A percentile compares a stretch with the other conserved stretches of the same genome.
phyloP scores from a whole-genome alignment of 352 stramenopile species.

The Phytopythium vexans region DNA sequence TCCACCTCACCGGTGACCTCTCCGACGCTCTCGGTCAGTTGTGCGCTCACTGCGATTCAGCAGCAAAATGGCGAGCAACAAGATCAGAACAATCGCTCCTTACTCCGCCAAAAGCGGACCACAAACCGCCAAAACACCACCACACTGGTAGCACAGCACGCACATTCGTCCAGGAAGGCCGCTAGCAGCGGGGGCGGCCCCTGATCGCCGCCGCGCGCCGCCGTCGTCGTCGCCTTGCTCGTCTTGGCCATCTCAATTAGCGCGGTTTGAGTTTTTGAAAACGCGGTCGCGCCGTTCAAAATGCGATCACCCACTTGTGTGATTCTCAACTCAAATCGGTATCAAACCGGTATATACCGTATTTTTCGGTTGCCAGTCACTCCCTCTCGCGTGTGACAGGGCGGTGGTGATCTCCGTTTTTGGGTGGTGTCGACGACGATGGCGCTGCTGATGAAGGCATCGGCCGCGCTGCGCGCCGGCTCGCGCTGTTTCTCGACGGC shows the following conservation, averaged over 20 bases:
- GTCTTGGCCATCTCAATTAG: not conserved
- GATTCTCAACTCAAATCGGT: not conserved
- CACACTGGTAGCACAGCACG: slow-evolving; percentile 6
- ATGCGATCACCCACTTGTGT: too few relatives aligned
- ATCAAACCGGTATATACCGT: too few relatives aligned
- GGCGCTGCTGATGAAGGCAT: slow-evolving; percentile 16
- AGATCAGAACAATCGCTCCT: not conserved
- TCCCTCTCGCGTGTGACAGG: too few relatives aligned
- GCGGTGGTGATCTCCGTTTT: too few relatives aligned
- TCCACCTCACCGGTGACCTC: slow-evolving; percentile 63
- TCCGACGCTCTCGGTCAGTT: slow-evolving; percentile 43
- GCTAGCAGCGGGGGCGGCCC: slow-evolving; percentile 29
- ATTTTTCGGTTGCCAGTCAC: too few relatives aligned
- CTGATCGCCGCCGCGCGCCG: slow-evolving; percentile 5
- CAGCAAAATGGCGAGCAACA: not conserved
- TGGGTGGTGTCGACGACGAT: slow-evolving; percentile 6
- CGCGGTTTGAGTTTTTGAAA: slow-evolving; percentile 2
- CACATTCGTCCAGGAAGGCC: slow-evolving; percentile 56
- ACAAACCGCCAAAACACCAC: not conserved
- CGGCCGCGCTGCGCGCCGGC: not conserved
- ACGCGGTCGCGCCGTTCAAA: too few relatives aligned
- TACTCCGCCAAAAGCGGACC: not conserved
- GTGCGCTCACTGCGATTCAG: slow-evolving; percentile 30
- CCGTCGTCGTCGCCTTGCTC: slow-evolving; percentile 7
- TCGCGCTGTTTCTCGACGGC: slow-evolving; percentile 22